Conservation (phyloP, 2,329 filamentous ascomycete genomes). For the Ilyonectria robusta region DNA sequence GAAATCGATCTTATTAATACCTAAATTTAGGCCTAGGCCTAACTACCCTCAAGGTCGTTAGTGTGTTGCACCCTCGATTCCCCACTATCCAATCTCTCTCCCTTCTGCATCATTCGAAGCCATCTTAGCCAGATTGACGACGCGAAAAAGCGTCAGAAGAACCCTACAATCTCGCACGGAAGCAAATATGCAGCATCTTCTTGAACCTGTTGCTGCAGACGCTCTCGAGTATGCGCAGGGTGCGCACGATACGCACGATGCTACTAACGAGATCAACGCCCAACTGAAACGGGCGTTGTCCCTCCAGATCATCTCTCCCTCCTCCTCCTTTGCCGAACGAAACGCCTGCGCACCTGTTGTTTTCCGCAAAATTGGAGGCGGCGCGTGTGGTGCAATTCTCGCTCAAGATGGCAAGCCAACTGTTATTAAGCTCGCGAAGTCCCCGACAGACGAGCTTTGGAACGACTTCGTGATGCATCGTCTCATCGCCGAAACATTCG, state of each 20-base stretch:
- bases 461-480: conserved; percentile 30
- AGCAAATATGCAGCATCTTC: neutral
- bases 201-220: neutral
- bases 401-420: conserved; percentile 6
- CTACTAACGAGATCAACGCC: too few species aligned
- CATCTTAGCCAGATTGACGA: neutral
- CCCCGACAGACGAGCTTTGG: conserved; percentile 19
- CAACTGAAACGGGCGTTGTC: too few species aligned
- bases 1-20: too few species aligned
- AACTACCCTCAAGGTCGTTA: too few species aligned
- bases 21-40: too few species aligned
- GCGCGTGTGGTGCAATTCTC: conserved; percentile 41
- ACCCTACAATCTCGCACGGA: neutral
- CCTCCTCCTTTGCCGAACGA: conserved; percentile 5
- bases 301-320: too few species aligned
- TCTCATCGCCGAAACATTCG: conserved; percentile 10
- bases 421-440: conserved; percentile 38
- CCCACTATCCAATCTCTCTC: too few species aligned
- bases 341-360: neutral
- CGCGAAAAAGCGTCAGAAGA: neutral
- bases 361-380: conserved; percentile 41
- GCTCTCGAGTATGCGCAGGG: too few species aligned
- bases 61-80: too few species aligned
- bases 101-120: too few species aligned
- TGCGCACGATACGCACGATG: too few species aligned